Evolutionary conservation across 768 basidiomycete species (phyloP).

Genomic region (Mrakia blollopis): DNA sequence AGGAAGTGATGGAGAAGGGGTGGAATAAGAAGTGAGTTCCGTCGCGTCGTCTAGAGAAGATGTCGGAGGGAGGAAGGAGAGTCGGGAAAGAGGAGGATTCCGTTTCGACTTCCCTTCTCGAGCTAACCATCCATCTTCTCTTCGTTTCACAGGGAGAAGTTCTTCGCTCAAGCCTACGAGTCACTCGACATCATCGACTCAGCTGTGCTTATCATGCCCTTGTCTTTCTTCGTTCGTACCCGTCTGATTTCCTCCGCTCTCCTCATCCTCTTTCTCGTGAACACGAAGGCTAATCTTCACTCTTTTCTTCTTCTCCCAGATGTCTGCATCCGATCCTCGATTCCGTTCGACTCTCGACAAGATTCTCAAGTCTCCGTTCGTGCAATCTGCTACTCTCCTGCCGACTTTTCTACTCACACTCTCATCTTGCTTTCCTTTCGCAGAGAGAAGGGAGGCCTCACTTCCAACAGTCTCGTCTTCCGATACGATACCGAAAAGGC

Average conservation of each 20-base stretch:
- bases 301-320: constrained; percentile 24
- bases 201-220: constrained; percentile 33
- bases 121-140: neutral
- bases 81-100: no score
- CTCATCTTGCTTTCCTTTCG: no score
- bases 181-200: constrained; percentile 55
- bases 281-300: neutral
- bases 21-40: constrained; percentile 56
- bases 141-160: constrained; percentile 21
- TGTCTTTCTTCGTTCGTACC: constrained; percentile 64
- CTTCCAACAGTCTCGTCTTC: constrained; percentile 81
- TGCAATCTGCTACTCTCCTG: no score
- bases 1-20: constrained; percentile 84
- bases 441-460: constrained; percentile 76
- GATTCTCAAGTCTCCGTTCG: constrained; percentile 66
- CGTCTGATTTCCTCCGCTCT: neutral
- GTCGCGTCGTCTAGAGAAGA: no score
- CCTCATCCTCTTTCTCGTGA: neutral
- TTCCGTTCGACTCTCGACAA: constrained; percentile 79
- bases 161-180: constrained; percentile 76
- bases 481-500: constrained; percentile 81
- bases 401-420: no score
- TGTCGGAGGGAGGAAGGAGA: no score
- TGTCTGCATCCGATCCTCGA: constrained; percentile 60
- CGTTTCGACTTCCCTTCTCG: neutral